phyloP scores from a whole-genome alignment of 2,329 filamentous ascomycete genomes.

The Graphilbum fragrans region DNA sequence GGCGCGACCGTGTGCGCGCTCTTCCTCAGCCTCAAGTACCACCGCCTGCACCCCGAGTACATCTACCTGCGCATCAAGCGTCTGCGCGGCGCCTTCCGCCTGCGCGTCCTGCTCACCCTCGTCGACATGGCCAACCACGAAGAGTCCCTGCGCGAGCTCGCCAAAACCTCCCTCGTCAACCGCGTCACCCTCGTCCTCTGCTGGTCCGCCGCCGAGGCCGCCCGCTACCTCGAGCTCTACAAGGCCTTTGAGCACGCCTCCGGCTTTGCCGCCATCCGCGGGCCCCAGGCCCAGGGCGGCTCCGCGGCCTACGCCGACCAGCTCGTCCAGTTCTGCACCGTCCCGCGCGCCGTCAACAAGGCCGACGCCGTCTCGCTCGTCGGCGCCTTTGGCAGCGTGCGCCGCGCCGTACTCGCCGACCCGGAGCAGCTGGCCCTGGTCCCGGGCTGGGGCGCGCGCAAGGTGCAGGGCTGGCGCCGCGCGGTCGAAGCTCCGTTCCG shows the following conservation, averaged over 20 bases:
- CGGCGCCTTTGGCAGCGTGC: slow-evolving; percentile 80
- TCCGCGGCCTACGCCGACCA: slow-evolving; percentile 61
- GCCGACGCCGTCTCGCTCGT: slow-evolving; percentile 86
- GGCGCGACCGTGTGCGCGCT: slow-evolving; percentile 80
- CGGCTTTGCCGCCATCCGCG: slow-evolving; percentile 64
- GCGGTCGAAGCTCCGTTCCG: slow-evolving; percentile 80
- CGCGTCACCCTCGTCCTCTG: slow-evolving; percentile 85
- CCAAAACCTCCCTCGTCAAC: slow-evolving; percentile 86
- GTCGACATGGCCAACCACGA: slow-evolving; percentile 95
- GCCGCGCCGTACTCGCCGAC: slow-evolving; percentile 75
- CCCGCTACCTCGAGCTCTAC: slow-evolving; percentile 86
- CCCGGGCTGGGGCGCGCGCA: slow-evolving; percentile 91
- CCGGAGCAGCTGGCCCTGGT: slow-evolving; percentile 75
- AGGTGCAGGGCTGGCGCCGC: slow-evolving; percentile 74
- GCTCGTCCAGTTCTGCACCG: slow-evolving; percentile 84
- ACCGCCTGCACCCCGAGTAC: slow-evolving; percentile 94
- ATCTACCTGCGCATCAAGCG: slow-evolving; percentile 86
- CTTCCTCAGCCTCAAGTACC: slow-evolving; percentile 89
- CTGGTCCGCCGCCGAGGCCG: slow-evolving; percentile 90
- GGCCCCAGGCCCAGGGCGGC: slow-evolving; percentile 66
- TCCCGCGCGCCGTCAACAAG: slow-evolving; percentile 83
- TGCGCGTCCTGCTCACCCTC: slow-evolving; percentile 79
- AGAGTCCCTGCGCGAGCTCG: slow-evolving; percentile 75
- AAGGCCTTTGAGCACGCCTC: slow-evolving; percentile 83
- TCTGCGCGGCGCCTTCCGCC: slow-evolving; percentile 72